Percentiles rank a stretch among this genome's conserved stretches.
Evolutionary conservation across 169 alveolate genomes (phyloP).

Genomic region (Eimeria falciformis): DNA sequence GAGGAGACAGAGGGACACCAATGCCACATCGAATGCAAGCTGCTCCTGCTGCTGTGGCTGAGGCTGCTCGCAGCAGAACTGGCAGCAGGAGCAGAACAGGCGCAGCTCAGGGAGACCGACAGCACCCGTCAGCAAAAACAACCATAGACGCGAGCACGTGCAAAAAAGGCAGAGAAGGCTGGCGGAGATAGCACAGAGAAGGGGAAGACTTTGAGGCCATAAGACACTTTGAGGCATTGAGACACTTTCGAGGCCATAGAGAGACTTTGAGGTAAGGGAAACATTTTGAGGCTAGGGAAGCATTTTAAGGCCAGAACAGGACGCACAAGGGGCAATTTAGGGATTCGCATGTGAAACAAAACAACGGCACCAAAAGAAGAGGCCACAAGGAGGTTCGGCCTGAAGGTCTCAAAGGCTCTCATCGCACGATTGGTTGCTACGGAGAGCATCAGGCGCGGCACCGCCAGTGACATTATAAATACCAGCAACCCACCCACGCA

Average conservation of each 20-base stretch:
- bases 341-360: slow-evolving; percentile 60
- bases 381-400: slow-evolving; percentile 71
- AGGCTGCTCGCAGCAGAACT: too few species aligned
- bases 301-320: too few species aligned
- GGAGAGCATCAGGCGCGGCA: slow-evolving; percentile 11
- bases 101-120: background rate
- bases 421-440: slow-evolving; percentile 4
- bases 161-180: background rate
- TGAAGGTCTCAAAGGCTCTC: slow-evolving; percentile 21
- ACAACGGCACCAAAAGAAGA: slow-evolving; percentile 61
- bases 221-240: too few species aligned
- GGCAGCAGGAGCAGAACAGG: background rate
- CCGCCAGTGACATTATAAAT: too few species aligned
- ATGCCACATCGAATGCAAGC: background rate
- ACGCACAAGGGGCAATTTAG: slow-evolving; percentile 69
- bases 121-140: background rate
- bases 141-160: background rate
- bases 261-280: background rate
- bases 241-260: too few species aligned
- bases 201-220: background rate
- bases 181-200: background rate
- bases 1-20: background rate
- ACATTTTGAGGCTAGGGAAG: too few species aligned
- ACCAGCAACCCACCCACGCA: too few species aligned
- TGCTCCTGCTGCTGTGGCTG: background rate